These are phyloP conservation scores for Venturia asperata DNA, from an alignment of 2,329 filamentous ascomycete genomes.

Conservation along the genomic window DNA sequence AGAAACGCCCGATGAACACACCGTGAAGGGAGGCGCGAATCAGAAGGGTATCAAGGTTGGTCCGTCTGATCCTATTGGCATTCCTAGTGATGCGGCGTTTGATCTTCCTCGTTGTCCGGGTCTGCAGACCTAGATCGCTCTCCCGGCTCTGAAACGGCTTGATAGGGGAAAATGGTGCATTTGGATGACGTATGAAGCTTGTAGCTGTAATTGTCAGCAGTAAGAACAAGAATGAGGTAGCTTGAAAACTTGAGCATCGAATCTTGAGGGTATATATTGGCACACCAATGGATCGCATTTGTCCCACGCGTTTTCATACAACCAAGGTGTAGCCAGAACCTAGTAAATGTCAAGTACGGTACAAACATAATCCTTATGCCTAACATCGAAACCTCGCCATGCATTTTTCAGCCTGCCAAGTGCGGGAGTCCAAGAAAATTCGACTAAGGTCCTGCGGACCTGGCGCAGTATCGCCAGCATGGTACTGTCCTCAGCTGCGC, in stretches of 20 bases:
- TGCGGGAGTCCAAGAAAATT: neutral
- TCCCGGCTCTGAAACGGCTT: no score
- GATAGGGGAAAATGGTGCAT: no score
- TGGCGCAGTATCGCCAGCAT: neutral
- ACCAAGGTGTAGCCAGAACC: constrained; percentile 14
- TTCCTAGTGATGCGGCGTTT: no score
- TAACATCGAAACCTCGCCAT: constrained; percentile 6
- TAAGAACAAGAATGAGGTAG: no score
- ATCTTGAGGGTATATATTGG: neutral
- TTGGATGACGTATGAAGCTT: no score
- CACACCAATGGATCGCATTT: neutral
- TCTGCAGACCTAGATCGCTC: no score
- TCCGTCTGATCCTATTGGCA: no score
- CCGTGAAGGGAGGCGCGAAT: neutral
- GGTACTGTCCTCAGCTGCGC: neutral
- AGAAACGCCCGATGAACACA: neutral
- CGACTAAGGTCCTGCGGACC: neutral
- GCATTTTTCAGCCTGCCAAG: neutral
- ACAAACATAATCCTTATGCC: constrained; percentile 8
- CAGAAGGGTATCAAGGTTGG: no score
- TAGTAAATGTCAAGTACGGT: constrained; percentile 4
- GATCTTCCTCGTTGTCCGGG: no score
- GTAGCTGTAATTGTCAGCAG: no score
- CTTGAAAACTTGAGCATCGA: no score
- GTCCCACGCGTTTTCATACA: neutral